phyloP scores from a whole-genome alignment of 371 early-diverging fungal genomes.

The Vittaforma corneae region DNA sequence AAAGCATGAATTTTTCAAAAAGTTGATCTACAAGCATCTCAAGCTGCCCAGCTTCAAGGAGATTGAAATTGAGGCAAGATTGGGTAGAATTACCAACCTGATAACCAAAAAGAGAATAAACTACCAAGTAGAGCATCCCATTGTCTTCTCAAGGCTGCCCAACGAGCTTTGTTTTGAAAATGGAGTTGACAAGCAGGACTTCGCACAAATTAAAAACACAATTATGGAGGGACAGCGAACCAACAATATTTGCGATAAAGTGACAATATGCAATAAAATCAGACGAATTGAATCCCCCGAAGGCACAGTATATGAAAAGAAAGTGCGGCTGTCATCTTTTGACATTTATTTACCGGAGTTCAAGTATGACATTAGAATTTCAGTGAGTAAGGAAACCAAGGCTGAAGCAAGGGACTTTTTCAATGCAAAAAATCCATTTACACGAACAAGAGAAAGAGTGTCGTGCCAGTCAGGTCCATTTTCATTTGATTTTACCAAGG shows the following conservation, averaged over 20 bases:
- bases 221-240: background rate
- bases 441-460: too few relatives aligned
- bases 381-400: background rate
- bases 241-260: background rate
- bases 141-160: conserved; percentile 21
- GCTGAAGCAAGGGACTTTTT: background rate
- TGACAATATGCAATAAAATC: background rate
- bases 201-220: background rate
- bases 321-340: background rate
- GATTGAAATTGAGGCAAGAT: conserved; percentile 31
- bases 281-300: background rate
- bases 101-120: conserved; percentile 21
- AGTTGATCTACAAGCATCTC: too few relatives aligned
- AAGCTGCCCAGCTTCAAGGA: background rate
- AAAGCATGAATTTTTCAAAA: too few relatives aligned
- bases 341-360: conserved; percentile 1
- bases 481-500: too few relatives aligned
- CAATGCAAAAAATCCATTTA: too few relatives aligned
- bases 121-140: conserved; percentile 10
- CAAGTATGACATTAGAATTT: conserved; percentile 1
- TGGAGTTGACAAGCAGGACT: background rate
- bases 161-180: conserved; percentile 10
- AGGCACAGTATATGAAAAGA: background rate
- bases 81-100: conserved; percentile 28
- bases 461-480: too few relatives aligned